Evolutionary conservation across 106 monocot species (phyloP).

Genomic region (Acorus gramineus): DNA sequence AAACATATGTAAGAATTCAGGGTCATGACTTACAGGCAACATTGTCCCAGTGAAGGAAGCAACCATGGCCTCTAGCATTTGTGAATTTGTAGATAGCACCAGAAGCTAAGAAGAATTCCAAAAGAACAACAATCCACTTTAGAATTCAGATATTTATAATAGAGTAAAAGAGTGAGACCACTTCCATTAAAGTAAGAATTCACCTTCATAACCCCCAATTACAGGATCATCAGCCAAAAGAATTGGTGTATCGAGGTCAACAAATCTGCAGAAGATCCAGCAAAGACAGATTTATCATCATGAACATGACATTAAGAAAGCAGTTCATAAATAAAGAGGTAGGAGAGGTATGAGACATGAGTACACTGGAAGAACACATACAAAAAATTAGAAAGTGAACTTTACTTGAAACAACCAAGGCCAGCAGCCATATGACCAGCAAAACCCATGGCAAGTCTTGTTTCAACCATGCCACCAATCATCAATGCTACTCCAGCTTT

Average conservation of each 20-base stretch:
- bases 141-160: conserved; percentile 1
- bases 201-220: conserved; percentile 88
- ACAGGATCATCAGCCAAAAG: conserved; percentile 79
- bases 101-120: conserved; percentile 26
- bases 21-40: conserved; percentile 15
- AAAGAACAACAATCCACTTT: background rate
- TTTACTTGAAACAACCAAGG: conserved; percentile 80
- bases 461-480: conserved; percentile 99
- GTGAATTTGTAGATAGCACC: conserved; percentile 74
- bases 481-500: conserved; percentile 46
- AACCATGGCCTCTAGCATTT: conserved; percentile 83
- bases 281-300: no score
- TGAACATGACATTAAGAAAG: no score
- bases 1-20: no score
- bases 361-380: no score
- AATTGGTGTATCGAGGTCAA: conserved; percentile 92
- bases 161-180: background rate
- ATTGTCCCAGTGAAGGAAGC: conserved; percentile 69
- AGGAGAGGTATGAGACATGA: no score
- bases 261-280: conserved; percentile 37
- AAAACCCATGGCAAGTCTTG: conserved; percentile 94
- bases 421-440: conserved; percentile 91
- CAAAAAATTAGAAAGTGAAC: no score
- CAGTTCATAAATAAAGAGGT: no score
- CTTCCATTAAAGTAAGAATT: background rate